Evolutionary conservation across 2,329 filamentous ascomycete genomes (phyloP).

Genomic region (Sarocladiaceae sp.): DNA sequence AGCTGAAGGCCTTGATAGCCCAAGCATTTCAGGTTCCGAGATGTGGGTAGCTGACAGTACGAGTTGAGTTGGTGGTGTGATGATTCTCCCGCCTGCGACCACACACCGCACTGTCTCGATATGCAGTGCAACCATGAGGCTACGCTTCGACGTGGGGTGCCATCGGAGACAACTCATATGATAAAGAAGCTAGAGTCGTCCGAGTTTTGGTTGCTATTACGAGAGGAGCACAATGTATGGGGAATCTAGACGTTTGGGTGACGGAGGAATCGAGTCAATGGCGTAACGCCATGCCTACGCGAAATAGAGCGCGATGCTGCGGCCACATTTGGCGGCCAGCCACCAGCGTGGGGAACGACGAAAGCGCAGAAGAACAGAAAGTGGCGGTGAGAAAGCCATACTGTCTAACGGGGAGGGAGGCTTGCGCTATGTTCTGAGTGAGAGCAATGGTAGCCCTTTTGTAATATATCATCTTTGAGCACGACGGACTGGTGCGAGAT

Average conservation of each 20-base stretch:
- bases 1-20: no score
- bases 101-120: background rate
- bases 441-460: background rate
- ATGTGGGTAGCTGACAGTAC: background rate
- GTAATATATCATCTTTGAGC: background rate
- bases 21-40: no score
- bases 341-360: constrained; percentile 1
- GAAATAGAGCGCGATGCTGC: background rate
- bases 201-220: background rate
- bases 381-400: constrained; percentile 2
- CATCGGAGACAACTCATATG: background rate
- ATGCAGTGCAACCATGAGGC: constrained; percentile 7
- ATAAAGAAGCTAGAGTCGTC: no score
- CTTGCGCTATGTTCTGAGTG: background rate
- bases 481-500: background rate
- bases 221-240: background rate
- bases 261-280: background rate
- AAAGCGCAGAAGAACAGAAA: background rate
- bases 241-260: background rate
- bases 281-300: background rate
- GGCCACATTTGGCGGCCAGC: constrained; percentile 3
- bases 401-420: background rate
- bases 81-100: background rate
- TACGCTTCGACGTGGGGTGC: background rate
- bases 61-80: background rate